Evolutionary conservation across 805 yeast genomes (phyloP).

Genomic region (Ogataea nitratoaversa): DNA sequence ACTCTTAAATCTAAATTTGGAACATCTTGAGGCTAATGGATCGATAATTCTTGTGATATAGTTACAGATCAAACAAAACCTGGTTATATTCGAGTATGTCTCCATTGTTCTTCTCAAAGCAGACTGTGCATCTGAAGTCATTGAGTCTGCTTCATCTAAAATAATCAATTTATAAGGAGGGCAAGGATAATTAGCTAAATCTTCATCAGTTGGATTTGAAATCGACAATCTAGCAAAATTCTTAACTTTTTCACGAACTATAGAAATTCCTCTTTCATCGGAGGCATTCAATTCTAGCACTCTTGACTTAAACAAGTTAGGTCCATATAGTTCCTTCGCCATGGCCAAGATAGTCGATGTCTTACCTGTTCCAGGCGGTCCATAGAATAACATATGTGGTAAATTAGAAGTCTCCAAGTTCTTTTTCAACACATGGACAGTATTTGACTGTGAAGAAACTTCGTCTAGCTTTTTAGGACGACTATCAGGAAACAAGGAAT

Average conservation of each 20-base stretch:
- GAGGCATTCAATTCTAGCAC: conserved; percentile 85
- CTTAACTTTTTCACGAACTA: conserved; percentile 80
- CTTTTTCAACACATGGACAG: conserved; percentile 75
- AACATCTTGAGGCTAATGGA: conserved; percentile 94
- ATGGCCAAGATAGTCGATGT: conserved; percentile 84
- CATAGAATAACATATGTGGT: conserved; percentile 90
- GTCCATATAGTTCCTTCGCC: conserved; percentile 77
- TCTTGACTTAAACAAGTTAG: conserved; percentile 59
- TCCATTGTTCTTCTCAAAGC: conserved; percentile 95
- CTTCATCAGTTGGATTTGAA: conserved; percentile 72
- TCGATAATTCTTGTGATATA: conserved; percentile 95
- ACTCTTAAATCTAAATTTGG: conserved; percentile 86
- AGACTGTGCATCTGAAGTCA: conserved; percentile 95
- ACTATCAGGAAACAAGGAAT: conserved; percentile 25
- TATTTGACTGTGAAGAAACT: conserved; percentile 87
- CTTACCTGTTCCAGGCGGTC: conserved; percentile 93
- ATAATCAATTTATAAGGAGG: conserved; percentile 95
- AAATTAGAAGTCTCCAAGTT: conserved; percentile 76
- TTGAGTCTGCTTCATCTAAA: conserved; percentile 93
- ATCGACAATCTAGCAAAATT: conserved; percentile 82
- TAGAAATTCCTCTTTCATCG: conserved; percentile 86
- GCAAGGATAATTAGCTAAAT: conserved; percentile 76
- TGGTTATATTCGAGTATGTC: conserved; percentile 79
- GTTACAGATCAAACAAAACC: conserved; percentile 93
- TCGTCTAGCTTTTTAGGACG: conserved; percentile 87